phyloP scores from a whole-genome alignment of 1,139 yeast species.

The Nakaseomyces kungkrabaensis region DNA sequence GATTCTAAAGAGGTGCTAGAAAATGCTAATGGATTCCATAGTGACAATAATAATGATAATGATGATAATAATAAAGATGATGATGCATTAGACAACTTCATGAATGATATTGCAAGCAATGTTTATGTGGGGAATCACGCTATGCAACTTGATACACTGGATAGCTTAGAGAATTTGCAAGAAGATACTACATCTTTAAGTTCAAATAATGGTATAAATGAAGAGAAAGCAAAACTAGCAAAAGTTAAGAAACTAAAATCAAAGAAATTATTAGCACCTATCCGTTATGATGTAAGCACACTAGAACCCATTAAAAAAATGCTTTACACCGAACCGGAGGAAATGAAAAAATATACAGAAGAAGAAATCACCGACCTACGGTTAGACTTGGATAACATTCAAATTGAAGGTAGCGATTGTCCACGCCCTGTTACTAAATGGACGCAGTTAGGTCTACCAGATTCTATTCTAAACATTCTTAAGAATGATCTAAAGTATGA shows the following conservation, averaged over 20 bases:
- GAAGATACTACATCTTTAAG: too few species aligned
- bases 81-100: constrained; percentile 1
- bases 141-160: not conserved
- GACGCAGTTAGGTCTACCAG: constrained; percentile 74
- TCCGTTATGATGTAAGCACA: constrained; percentile 40
- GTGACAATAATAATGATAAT: not conserved
- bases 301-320: constrained; percentile 49
- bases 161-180: not conserved
- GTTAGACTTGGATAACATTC: constrained; percentile 50
- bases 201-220: not conserved
- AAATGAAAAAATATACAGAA: constrained; percentile 36
- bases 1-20: too few species aligned
- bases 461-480: constrained; percentile 44
- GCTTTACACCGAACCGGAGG: constrained; percentile 60
- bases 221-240: constrained; percentile 26
- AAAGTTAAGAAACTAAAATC: constrained; percentile 28
- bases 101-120: not conserved
- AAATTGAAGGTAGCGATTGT: constrained; percentile 46
- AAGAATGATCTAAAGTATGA: constrained; percentile 27
- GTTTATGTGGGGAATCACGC: not conserved
- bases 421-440: constrained; percentile 68
- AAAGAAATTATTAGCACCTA: constrained; percentile 34
- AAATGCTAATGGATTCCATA: too few species aligned
- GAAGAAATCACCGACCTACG: constrained; percentile 51
- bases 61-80: constrained; percentile 8